Evolutionary conservation across 2,329 filamentous ascomycete species (phyloP).

Genomic region (Penicillium sp.): DNA sequence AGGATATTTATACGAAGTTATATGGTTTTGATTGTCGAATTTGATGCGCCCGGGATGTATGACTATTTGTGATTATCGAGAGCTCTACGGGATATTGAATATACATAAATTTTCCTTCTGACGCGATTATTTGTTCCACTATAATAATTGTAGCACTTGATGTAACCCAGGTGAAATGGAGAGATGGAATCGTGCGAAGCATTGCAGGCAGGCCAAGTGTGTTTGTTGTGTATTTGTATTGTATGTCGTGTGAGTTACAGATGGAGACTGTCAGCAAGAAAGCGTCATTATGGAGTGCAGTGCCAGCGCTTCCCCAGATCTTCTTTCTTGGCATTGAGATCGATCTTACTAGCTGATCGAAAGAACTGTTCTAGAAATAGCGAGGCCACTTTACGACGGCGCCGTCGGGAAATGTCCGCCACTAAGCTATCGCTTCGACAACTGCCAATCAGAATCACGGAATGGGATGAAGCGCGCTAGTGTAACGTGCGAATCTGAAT

Average conservation of each 20-base stretch:
- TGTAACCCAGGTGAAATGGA: no score
- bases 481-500: neutral
- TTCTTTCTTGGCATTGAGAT: neutral
- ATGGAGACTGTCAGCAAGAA: neutral
- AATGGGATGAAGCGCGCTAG: neutral
- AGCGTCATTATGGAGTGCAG: neutral
- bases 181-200: no score
- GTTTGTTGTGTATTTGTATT: no score
- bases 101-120: neutral
- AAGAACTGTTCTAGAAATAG: neutral
- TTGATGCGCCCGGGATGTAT: slow-evolving; percentile 1
- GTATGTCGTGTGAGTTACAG: no score
- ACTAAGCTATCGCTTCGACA: neutral
- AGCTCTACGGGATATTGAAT: slow-evolving; percentile 4
- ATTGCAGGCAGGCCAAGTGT: no score
- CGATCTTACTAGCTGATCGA: neutral
- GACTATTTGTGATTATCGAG: slow-evolving; percentile 2
- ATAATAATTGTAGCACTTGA: no score
- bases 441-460: neutral
- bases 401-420: neutral
- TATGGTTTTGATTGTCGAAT: slow-evolving; percentile 10
- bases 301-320: slow-evolving; percentile 2
- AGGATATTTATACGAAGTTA: slow-evolving; percentile 9
- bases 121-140: no score
- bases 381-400: neutral